Conservation (phyloP, 2,329 filamentous ascomycete genomes). For the Furcasterigmium furcatum region DNA sequence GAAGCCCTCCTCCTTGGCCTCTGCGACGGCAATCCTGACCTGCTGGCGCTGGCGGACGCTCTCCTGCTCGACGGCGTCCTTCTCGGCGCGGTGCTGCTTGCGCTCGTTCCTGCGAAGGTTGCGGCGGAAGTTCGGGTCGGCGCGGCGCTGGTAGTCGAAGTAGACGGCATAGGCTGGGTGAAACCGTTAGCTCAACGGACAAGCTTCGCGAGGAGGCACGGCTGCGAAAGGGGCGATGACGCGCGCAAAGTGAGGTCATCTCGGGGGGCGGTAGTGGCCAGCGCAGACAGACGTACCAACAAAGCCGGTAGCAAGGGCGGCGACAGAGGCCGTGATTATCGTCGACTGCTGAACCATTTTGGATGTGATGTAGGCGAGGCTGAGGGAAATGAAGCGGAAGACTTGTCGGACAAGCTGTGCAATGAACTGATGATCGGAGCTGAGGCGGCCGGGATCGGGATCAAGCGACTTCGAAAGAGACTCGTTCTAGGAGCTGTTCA, state of each 20-base stretch:
- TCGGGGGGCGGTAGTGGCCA: no score
- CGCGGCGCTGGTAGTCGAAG: conserved; percentile 66
- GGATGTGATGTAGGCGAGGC: not conserved
- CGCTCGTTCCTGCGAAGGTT: conserved; percentile 73
- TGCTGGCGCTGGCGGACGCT: conserved; percentile 65
- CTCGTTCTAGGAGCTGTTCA: conserved; percentile 3
- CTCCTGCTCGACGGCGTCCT: conserved; percentile 67
- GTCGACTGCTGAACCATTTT: conserved; percentile 47
- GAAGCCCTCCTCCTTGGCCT: conserved; percentile 88
- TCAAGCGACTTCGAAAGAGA: not conserved
- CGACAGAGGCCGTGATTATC: conserved; percentile 59
- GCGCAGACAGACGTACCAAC: conserved; percentile 43
- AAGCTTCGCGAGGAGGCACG: conserved; percentile 55
- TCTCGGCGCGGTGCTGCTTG: conserved; percentile 65
- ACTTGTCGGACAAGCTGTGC: not conserved
- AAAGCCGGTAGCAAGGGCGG: conserved; percentile 56
- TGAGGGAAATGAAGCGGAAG: not conserved
- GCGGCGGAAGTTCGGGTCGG: conserved; percentile 63
- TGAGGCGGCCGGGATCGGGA: not conserved
- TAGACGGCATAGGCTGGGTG: conserved; percentile 61
- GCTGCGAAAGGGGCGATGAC: conserved; percentile 61
- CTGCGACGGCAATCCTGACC: conserved; percentile 73
- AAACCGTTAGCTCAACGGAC: conserved; percentile 34
- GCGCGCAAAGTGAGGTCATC: no score
- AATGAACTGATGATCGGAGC: not conserved